Evolutionary conservation across 2,329 filamentous ascomycete species (phyloP).

Genomic region (Furcasterigmium furcatum): DNA sequence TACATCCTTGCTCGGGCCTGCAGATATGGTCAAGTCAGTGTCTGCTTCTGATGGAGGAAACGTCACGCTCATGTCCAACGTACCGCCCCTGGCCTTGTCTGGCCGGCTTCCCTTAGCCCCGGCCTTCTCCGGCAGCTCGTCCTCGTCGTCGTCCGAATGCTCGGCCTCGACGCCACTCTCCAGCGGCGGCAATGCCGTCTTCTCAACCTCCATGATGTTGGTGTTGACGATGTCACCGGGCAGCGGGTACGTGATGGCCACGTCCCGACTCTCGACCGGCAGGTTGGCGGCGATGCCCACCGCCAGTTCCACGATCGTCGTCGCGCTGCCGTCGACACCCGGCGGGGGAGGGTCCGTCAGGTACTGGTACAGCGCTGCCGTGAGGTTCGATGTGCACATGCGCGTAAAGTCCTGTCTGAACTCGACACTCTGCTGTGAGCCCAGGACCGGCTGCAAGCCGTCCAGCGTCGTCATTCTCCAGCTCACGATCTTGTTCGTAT

Average conservation of each 20-base stretch:
- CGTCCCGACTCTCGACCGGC: conserved; percentile 86
- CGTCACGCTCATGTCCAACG: conserved; percentile 19
- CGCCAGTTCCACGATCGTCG: conserved; percentile 90
- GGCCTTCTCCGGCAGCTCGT: conserved; percentile 37
- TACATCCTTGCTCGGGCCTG: conserved; percentile 40
- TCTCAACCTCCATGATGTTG: conserved; percentile 83
- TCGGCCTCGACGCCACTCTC: conserved; percentile 40
- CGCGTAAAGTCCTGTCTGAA: conserved; percentile 68
- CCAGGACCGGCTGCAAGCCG: conserved; percentile 72
- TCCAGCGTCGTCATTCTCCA: conserved; percentile 95
- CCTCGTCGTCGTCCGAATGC: conserved; percentile 36
- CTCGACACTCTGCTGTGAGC: conserved; percentile 60
- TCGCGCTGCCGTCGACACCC: conserved; percentile 82
- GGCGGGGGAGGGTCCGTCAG: conserved; percentile 73
- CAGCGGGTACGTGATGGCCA: conserved; percentile 80
- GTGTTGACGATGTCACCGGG: conserved; percentile 70
- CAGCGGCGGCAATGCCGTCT: conserved; percentile 63
- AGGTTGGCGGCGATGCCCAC: conserved; percentile 82
- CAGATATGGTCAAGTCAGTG: conserved; percentile 15
- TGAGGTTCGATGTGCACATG: conserved; percentile 65
- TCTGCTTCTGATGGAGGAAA: background rate
- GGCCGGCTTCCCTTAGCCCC: conserved; percentile 33
- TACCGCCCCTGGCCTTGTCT: conserved; percentile 47
- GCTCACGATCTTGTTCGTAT: conserved; percentile 81
- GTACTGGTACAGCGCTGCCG: conserved; percentile 67